These are phyloP conservation scores for peach (Prunus persica) DNA, from an alignment of 306 rosid genomes.

Conservation along the genomic window Prunus_persica_NCBIv2 NC_034015.1:2899501-2900000, in stretches of 20 bases:
- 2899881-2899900: background rate
- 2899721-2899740: constrained; percentile 87
- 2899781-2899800: background rate
- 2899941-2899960: background rate
- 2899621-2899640: constrained; percentile 95
- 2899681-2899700: constrained; percentile 90
- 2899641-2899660: constrained; percentile 82
- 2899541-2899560: constrained; percentile 52
- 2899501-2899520: background rate
- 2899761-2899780: background rate
- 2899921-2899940: background rate
- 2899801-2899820: background rate
- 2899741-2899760: constrained; percentile 27
- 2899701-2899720: constrained; percentile 79
- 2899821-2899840: background rate
- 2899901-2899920: background rate
- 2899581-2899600: constrained; percentile 92
- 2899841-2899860: background rate
- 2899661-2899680: constrained; percentile 90
- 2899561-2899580: constrained; percentile 94
- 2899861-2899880: background rate
- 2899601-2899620: constrained; percentile 93
- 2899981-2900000: background rate
- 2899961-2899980: background rate
- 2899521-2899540: background rate